Conservation (phyloP, 495 filamentous ascomycete genomes). For the Entonaema liquescens region DNA sequence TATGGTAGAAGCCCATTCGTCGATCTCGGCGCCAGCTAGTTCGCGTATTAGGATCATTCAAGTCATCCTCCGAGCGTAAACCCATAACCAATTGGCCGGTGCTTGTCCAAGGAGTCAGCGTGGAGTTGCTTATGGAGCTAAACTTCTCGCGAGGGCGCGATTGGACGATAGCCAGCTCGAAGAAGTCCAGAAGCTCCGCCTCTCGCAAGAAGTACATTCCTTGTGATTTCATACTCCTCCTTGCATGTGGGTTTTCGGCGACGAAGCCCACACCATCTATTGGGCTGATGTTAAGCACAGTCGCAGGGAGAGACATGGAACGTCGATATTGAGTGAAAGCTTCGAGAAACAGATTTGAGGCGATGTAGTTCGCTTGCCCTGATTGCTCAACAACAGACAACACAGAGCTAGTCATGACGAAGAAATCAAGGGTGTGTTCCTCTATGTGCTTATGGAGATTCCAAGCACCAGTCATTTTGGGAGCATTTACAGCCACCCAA, state of each 20-base stretch:
- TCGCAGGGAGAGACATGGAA: slow-evolving; percentile 35
- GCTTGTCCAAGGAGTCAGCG: neutral
- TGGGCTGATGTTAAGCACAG: slow-evolving; percentile 47
- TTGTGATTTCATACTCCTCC: neutral
- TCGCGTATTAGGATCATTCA: neutral
- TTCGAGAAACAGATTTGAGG: slow-evolving; percentile 50
- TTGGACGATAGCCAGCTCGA: slow-evolving; percentile 22
- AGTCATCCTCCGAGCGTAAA: neutral
- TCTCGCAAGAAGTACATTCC: slow-evolving; percentile 11
- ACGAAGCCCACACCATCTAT: slow-evolving; percentile 48
- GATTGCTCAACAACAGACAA: slow-evolving; percentile 39
- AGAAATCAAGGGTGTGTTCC: slow-evolving; percentile 37
- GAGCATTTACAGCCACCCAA: slow-evolving; percentile 44
- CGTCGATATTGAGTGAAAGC: slow-evolving; percentile 49
- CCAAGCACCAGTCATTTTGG: slow-evolving; percentile 53
- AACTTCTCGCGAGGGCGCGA: neutral
- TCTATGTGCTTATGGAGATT: slow-evolving; percentile 40
- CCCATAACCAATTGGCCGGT: slow-evolving; percentile 1
- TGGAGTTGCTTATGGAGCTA: neutral
- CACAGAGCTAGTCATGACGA: slow-evolving; percentile 44
- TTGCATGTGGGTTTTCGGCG: slow-evolving; percentile 2
- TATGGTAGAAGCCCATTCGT: slow-evolving; percentile 5
- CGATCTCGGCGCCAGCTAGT: neutral
- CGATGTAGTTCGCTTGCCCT: slow-evolving; percentile 49
- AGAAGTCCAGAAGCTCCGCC: slow-evolving; percentile 15